Evolutionary conservation across 2,329 filamentous ascomycete species (phyloP), one percentile per base, ranked within the genome.

Genomic region (Pseudogymnoascus sp.): DNA sequence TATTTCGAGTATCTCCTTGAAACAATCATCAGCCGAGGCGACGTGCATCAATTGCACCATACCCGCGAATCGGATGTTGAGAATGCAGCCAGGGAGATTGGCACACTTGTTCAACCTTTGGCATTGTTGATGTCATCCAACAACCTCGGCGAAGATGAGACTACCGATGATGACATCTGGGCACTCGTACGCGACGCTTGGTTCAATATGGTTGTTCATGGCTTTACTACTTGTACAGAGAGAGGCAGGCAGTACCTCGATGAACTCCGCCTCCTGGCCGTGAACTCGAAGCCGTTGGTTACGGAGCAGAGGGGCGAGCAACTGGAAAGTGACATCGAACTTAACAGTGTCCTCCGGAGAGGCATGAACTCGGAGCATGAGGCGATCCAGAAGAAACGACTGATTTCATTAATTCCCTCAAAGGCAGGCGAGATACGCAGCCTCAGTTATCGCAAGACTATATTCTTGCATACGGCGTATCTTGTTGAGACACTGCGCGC

Each of bases 161-260:
- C 77, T 8, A 83, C 88, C 59, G 88, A 92, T 59, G 86, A 93
- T 62, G 83, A 85, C 6, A 82, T 89, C 64, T 58, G 34, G 37
- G 82, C 84, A 25, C 76, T 95, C 61, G 82, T 94, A 66, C 86
- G 93, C 59, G 92, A 99, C 78, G 90, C 91, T 4, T 99, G 94
- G 94, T 97, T 97, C 76, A 99, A 99, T 69, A 91, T 97, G 64
- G 90, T 92, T 20, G 89, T 96, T 0, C 94, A 99, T 72, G 94
- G 92, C 4, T 96, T 97, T 71, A 87, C 86, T 8, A 80, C 88
- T 9, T 82, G 82, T 14, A 93, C 91, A 0, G 82, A 86, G 14
- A 83, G 89, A 60, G 89, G 87, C 16, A 87, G 86, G 70, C 83
- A 84, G 66, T 85, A 95, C 68, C 74, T 86, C 58, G 81, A 87